Base-by-base conservation (phyloP, 495 filamentous ascomycete species). In the Amphirosellinia nigrospora region DNA sequence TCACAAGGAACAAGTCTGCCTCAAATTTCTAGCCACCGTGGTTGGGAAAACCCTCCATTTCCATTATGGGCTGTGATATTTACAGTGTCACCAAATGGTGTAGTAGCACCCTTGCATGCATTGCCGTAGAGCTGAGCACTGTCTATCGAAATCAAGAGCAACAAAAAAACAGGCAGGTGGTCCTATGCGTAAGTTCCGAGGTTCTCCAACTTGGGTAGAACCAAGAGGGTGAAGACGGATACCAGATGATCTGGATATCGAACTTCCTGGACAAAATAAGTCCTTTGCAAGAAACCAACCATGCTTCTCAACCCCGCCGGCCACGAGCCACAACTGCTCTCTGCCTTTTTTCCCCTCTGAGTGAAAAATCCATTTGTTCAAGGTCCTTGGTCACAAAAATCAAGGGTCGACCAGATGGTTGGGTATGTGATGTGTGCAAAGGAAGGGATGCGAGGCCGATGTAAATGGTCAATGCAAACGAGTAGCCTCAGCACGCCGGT, bases 371-470 rank as follows among this genome's bases (percentile, higher is more conserved):
- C 48, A 56, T 56, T 28, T 39, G 34, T 26, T 8, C 2, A 36
- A 46, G 50, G 50, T 56, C 59, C 48, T 46, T 46, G 7, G 15
- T 19, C 50, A 11, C 58, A 48, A 55, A 36, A 39, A 43, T n/a
- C 16, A 38, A 56, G 60, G 52, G 26, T 26, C 48, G 66, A 73
- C 69, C 68, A 74, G 63, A 71, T 73, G 63, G 75, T 62, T 72
- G 74, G 68, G 75, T 76, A 74, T 76, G 75, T 74, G 64, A 45
- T 70, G 70, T 56, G 67, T 71, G n/a, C 48, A 74, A 78, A 78
- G 73, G 72, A 76, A 70, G 69, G 75, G 72, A 78, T 69, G 70
- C 59, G 72, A 78, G 75, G 71, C 73, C 72, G 71, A 73, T 69
- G 74, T 74, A 70, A 71, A 73, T 70, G 71, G 74, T 68, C 68